phyloP scores from a whole-genome alignment of 1,284 basidiomycete genomes.

The Marasmius sp. region DNA sequence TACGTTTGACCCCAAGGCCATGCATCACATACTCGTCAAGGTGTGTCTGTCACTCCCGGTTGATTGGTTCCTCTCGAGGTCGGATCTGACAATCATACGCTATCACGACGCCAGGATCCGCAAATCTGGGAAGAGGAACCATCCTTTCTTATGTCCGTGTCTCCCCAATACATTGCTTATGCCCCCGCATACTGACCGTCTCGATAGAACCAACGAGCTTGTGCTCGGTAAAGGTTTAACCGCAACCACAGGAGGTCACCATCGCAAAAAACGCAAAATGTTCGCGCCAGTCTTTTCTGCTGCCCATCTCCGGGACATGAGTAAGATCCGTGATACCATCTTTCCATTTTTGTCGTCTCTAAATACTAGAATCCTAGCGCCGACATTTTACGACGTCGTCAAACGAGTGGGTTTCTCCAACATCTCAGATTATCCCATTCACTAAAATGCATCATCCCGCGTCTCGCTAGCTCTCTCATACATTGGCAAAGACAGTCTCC shows the following conservation, averaged over 20 bases:
- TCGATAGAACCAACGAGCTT: neutral
- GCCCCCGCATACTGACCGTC: neutral
- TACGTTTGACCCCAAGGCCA: constrained; percentile 30
- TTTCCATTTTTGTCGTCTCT: neutral
- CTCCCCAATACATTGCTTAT: neutral
- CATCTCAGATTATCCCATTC: neutral
- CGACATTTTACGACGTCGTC: constrained; percentile 8
- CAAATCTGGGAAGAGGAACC: neutral
- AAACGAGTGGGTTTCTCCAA: neutral
- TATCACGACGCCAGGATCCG: neutral
- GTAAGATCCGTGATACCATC: neutral
- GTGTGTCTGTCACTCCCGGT: constrained; percentile 1
- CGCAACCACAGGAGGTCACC: constrained; percentile 2
- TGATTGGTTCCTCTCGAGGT: neutral
- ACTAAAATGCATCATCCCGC: no score
- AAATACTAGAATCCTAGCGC: neutral
- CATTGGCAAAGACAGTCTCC: neutral
- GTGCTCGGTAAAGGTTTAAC: constrained; percentile 5
- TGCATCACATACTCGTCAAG: constrained; percentile 33
- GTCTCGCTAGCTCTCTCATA: neutral
- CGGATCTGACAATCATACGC: neutral
- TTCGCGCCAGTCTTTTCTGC: constrained; percentile 12
- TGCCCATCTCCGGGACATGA: constrained; percentile 12
- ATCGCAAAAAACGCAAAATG: constrained; percentile 13
- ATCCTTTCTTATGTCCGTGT: constrained; percentile 4